Evolutionary conservation across 768 basidiomycete genomes (phyloP).

Genomic region (Cystofilobasidium capitatum): DNA sequence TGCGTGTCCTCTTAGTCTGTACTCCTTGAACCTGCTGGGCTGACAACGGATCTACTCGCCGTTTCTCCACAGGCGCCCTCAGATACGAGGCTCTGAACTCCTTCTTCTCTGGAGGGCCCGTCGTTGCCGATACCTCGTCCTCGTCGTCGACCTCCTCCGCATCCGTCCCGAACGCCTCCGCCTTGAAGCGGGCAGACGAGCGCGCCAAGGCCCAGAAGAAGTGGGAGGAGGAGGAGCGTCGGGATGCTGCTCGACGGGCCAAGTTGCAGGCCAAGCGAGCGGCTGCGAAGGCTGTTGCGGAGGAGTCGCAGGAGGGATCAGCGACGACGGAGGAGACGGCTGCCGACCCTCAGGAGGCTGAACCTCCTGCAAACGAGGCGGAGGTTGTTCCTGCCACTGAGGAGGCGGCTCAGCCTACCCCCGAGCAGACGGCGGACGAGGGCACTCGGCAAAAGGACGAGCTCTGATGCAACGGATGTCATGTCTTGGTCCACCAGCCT

Average conservation of each 20-base stretch:
- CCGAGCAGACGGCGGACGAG: not conserved
- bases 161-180: conserved; percentile 16
- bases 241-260: conserved; percentile 19
- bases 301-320: not conserved
- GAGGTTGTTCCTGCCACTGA: not conserved
- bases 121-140: not conserved
- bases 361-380: not conserved
- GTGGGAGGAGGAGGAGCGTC: conserved; percentile 25
- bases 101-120: conserved; percentile 56
- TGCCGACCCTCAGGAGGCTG: conserved; percentile 5
- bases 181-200: conserved; percentile 13
- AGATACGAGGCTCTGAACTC: conserved; percentile 67
- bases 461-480: too few species aligned
- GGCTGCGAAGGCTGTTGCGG: not conserved
- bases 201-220: conserved; percentile 17
- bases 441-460: not conserved
- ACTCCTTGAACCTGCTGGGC: not conserved
- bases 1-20: conserved; percentile 33
- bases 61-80: conserved; percentile 46
- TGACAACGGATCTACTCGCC: not conserved
- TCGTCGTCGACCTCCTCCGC: not conserved
- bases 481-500: too few species aligned
- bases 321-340: not conserved
- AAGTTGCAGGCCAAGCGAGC: conserved; percentile 14
- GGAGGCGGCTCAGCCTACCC: not conserved